Evolutionary conservation across 164 flowering plant species (phyloP), one percentile per base, ranked within the genome.

Genomic region (Nymphaea colorata): DNA sequence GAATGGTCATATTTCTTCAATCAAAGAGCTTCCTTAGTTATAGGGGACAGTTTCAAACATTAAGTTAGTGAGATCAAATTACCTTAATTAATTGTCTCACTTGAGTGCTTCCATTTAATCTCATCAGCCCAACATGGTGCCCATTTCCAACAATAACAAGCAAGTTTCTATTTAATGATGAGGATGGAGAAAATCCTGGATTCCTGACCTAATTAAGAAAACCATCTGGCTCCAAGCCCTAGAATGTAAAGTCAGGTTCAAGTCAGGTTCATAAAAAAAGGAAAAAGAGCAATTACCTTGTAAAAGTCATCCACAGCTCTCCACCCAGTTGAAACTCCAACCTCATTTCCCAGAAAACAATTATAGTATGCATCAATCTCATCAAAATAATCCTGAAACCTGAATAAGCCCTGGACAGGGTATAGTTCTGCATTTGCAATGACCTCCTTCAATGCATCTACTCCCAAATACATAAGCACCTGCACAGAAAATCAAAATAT

Each of bases 241-340:
- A 47, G 55, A 47, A 47, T 47, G 12, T 12, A 6, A 6, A 47
- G 55, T 47, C 55, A 47, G 55, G 55, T 47, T 47, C 42, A 6
- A 47, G 55, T 47, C 55, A 47, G 55, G 55, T 47, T 47, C 42
- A 60, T 47, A 41, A 65, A 6, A 43, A 66, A 44, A 43, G 45
- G 59, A 16, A 45, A 65, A 11, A 70, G 45, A 64, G 65, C 86
- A 47, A 7, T 79, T 80, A 95, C 99, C 65, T 83, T 88, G 72
- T 92, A 95, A 6, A 86, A 79, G 3, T 80, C 71, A 68, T 90
- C 67, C 65, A 95, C 66, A 73, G 72, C 65, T 44, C 67, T 84
- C 99, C 99, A 95, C 44, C 99, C 99, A 73, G 97, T 92, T 68
- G 98, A 81, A 65, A 80, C 83, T 57, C 99, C 98, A 74, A 83